Percentiles rank a stretch among this genome's conserved stretches.
Evolutionary conservation across 2,329 filamentous ascomycete genomes (phyloP).

Genomic region (Claviceps sp.): DNA sequence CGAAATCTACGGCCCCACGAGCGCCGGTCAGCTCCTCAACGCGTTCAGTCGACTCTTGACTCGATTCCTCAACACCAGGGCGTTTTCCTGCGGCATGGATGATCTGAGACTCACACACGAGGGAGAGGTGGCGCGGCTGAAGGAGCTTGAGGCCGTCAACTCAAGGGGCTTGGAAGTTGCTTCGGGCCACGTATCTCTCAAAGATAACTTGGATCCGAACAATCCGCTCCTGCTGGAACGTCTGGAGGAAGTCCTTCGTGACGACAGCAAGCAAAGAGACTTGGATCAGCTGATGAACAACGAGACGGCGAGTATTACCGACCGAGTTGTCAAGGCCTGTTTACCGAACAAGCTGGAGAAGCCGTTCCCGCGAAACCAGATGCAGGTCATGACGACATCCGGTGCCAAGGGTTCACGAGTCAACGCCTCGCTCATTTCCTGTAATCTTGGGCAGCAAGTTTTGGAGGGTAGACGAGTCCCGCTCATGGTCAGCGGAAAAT

Average conservation of each 20-base stretch:
- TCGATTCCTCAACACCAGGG: conserved; percentile 80
- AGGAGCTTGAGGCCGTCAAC: conserved; percentile 54
- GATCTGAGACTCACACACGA: conserved; percentile 74
- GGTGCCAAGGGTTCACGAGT: conserved; percentile 88
- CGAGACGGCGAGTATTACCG: conserved; percentile 56
- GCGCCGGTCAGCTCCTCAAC: conserved; percentile 78
- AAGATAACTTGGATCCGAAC: conserved; percentile 46
- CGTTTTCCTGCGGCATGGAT: conserved; percentile 95
- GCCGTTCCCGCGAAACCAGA: conserved; percentile 90
- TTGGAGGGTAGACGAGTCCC: conserved; percentile 90
- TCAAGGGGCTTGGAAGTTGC: conserved; percentile 67
- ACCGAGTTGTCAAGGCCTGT: conserved; percentile 63
- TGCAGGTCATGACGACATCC: conserved; percentile 97
- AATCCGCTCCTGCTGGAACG: conserved; percentile 62
- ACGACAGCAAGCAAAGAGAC: conserved; percentile 80
- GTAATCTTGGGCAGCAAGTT: conserved; percentile 93
- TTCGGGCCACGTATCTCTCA: conserved; percentile 75
- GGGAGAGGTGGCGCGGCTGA: conserved; percentile 59
- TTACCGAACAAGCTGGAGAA: conserved; percentile 76
- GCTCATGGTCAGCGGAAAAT: conserved; percentile 95
- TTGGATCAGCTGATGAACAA: conserved; percentile 81
- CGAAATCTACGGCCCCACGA: conserved; percentile 78
- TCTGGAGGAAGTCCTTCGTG: conserved; percentile 78
- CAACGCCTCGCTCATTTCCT: conserved; percentile 95
- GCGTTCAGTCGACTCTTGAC: conserved; percentile 82